Base-by-base conservation (phyloP, 1,284 basidiomycete genomes). In the Peniophora sp. region DNA sequence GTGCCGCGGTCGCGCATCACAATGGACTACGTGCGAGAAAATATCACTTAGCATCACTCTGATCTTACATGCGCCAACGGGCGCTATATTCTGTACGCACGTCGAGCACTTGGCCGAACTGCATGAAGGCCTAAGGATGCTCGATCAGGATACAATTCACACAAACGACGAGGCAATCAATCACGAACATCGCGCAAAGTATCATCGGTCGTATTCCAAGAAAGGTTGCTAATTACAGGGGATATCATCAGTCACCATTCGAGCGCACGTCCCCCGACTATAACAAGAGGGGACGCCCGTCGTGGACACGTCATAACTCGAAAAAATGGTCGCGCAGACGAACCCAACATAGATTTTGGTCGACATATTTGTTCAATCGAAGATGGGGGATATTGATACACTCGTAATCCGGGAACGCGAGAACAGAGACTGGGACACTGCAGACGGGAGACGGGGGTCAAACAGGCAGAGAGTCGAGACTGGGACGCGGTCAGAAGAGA, bases 1-100 rank as follows among this genome's bases (percentile, higher is more conserved):
- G 94, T 96, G 67, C 96, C 93, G 65, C 93, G 91, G 75, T 97
- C 94, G 75, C 92, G 90, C 93, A 96, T 96, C 73, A 97, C 93
- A 70, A 93, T 91, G 62, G 87, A 89, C 90, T 93, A 58, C 65
- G n/a, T n/a, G n/a, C n/a, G n/a, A n/a, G n/a, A 50, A 17, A 41
- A 41, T 41, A 6, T n/a, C 38, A 41, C n/a, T 41, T 8, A n/a
- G 38, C 38, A 20, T n/a, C n/a, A n/a, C 16, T 41, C 38, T 12
- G 50, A 43, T 34, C 44, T 47, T 25, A 48, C 23, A 47, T 41
- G 44, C 20, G 49, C 27, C 38, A 41, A 5, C 6, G 23, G 50
- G 50, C 19, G 14, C 35, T 48, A 48, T 52, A 34, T 53, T 52
- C 45, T 55, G 54, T 45, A 80, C 86, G 78, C 74, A 90, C 85